Evolutionary conservation across 148 eudicot species (phyloP).

Genomic region (Rhododendron vialii): DNA sequence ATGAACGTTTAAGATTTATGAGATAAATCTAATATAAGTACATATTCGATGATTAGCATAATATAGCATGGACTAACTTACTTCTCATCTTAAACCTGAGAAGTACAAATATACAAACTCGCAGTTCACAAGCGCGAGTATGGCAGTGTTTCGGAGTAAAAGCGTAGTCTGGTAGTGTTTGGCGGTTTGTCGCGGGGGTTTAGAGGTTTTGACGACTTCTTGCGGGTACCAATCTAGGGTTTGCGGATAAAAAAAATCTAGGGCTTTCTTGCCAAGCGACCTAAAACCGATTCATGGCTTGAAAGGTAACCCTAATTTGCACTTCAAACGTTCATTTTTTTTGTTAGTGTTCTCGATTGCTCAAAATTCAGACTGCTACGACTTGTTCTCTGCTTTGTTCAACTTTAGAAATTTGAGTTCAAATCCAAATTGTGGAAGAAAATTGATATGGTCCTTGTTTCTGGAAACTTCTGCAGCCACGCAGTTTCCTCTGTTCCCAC

Average conservation of each 20-base stretch:
- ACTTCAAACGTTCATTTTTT: neutral
- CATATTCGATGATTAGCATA: too few species aligned
- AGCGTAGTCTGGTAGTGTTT: neutral
- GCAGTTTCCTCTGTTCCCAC: neutral
- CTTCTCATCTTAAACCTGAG: too few species aligned
- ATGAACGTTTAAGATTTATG: too few species aligned
- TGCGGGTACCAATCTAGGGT: neutral
- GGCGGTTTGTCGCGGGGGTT: neutral
- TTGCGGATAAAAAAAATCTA: too few species aligned
- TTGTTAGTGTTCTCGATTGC: neutral
- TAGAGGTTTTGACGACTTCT: neutral
- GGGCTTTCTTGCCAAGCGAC: neutral
- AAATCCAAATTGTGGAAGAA: neutral
- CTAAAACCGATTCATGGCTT: neutral
- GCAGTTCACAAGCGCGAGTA: too few species aligned
- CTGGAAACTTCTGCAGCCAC: neutral
- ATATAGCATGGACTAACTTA: too few species aligned
- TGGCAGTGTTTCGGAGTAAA: too few species aligned
- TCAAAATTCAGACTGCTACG: neutral
- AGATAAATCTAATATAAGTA: too few species aligned
- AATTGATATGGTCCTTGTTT: neutral
- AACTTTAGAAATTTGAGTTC: neutral
- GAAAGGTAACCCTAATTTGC: constrained; percentile 2
- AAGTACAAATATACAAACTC: too few species aligned
- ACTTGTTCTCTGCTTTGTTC: neutral